Conservation (phyloP, 1,139 yeast genomes). For the Geotrichum klebahnii region DNA sequence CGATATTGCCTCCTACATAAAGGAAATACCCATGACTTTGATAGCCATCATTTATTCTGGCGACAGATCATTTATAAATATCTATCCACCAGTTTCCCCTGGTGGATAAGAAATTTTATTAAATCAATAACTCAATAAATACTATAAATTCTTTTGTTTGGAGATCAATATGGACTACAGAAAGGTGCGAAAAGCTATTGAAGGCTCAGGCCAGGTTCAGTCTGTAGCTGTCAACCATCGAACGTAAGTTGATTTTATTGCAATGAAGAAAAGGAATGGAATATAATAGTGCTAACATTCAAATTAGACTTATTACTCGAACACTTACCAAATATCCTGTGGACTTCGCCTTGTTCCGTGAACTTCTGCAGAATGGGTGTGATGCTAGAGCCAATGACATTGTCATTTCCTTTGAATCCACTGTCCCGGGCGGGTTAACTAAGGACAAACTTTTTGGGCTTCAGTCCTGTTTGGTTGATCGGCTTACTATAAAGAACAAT, state of each 20-base stretch:
- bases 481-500: conserved; percentile 39
- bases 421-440: conserved; percentile 20
- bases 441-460: conserved; percentile 28
- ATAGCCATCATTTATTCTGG: neutral
- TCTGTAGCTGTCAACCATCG: conserved; percentile 43
- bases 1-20: too few species aligned
- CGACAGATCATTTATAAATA: neutral
- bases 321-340: conserved; percentile 44
- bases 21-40: too few species aligned
- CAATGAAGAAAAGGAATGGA: neutral
- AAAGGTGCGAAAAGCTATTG: conserved; percentile 25
- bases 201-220: conserved; percentile 25
- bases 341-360: conserved; percentile 42
- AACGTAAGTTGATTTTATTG: conserved; percentile 36
- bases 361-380: conserved; percentile 43
- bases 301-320: conserved; percentile 38
- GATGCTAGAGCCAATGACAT: conserved; percentile 43
- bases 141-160: neutral
- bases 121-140: neutral
- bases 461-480: conserved; percentile 32
- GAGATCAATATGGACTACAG: conserved; percentile 33
- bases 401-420: conserved; percentile 34
- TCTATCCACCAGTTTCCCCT: neutral
- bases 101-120: neutral
- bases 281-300: neutral